Percentiles rank a stretch among this genome's conserved stretches.
Conservation (phyloP, 306 rosid genomes). For the Senna tora region DNA sequence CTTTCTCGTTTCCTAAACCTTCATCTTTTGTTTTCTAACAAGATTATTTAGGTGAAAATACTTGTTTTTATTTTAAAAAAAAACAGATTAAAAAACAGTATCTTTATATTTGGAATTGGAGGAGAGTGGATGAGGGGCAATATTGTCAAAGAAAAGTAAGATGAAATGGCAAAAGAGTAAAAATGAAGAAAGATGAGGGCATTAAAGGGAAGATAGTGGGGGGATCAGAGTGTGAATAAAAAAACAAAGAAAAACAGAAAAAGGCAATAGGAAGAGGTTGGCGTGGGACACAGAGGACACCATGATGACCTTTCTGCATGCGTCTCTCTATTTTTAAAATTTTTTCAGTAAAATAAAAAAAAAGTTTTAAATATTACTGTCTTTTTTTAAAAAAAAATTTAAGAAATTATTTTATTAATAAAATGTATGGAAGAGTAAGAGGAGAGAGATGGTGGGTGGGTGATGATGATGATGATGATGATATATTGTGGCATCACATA, state of each 20-base stretch:
- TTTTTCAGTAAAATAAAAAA: slow-evolving; percentile 22
- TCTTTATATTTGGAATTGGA: background rate
- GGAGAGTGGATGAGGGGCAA: background rate
- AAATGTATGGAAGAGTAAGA: background rate
- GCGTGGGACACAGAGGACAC: slow-evolving; percentile 50
- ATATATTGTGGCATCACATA: slow-evolving; percentile 12
- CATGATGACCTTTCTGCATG: slow-evolving; percentile 90
- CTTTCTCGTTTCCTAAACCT: no score
- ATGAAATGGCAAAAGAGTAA: slow-evolving; percentile 36
- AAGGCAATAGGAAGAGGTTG: slow-evolving; percentile 9
- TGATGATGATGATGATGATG: slow-evolving; percentile 12
- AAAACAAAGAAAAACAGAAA: background rate
- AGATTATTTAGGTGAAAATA: no score
- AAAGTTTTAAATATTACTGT: background rate
- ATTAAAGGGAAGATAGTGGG: slow-evolving; percentile 43
- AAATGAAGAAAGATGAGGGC: slow-evolving; percentile 29
- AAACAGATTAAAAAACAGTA: no score
- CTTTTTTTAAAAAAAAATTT: no score
- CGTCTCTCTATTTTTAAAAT: slow-evolving; percentile 62
- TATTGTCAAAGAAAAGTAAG: background rate
- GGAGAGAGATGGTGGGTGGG: slow-evolving; percentile 11
- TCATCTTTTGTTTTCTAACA: no score
- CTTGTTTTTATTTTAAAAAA: no score
- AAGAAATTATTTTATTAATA: background rate
- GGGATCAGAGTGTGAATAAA: slow-evolving; percentile 36